Base-by-base conservation (phyloP, 2,329 filamentous ascomycete genomes). In the Trichophyton mentagrophytes region DNA sequence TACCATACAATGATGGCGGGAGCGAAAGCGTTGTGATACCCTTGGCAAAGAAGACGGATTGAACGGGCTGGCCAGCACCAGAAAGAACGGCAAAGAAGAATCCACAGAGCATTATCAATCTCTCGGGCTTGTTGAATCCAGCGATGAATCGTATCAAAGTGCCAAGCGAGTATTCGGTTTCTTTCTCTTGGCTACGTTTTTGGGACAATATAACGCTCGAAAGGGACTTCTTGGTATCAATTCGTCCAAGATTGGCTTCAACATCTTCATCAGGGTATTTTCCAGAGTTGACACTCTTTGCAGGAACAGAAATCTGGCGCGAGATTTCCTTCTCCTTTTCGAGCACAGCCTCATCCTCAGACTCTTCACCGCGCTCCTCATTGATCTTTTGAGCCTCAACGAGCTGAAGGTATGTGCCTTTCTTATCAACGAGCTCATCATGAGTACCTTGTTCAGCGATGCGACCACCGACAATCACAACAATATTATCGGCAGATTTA, bases 371-470 rank as follows among this genome's bases (percentile, higher is more conserved):
- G 57, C 76, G 73, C 61, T 83, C 79, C 57, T 85, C 82, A 17
- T 75, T 78, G 65, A 96, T 91, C 61, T 88, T 86, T 72, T 99
- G 93, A 2, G 92, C 91, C 59, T 89, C 86, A 6, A 97, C 91
- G 9, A 97, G 82, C 61, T 85, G 88, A 72, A 82, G 87, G 73
- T 97, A 99, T 7, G 90, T 86, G 20, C 83, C 85, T 64, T 82
- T 76, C 62, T 74, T 79, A 66, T 85, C 83, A 2, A 97, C 77
- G 9, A 99, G 80, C 13, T 87, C 80, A 62, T 92, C 83, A 71
- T 97, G 93, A 0, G 84, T 91, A 58, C 93, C 93, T 73, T 96
- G 90, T 73, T 99, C 93, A 11, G 95, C 80, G 62, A 99, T 95
- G n/a, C 80, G 77, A 11, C 93, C 93, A 63, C 85, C 76, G 3